Conservation (phyloP, 2,329 filamentous ascomycete species). For the Tolypocladium sp. region DNA sequence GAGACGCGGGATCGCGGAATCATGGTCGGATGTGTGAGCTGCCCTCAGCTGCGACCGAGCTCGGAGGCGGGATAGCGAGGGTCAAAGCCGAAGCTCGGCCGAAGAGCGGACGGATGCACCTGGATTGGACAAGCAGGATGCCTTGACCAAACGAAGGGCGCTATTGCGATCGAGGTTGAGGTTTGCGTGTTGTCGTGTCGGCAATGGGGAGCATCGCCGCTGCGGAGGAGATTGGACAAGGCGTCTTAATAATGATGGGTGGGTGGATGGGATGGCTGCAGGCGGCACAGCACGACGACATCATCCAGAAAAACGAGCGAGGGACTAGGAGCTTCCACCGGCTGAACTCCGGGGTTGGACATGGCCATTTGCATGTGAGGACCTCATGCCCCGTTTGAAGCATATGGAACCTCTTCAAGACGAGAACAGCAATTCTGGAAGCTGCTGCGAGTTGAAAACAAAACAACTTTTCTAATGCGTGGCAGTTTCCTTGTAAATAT, state of each 20-base stretch:
- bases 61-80: background rate
- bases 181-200: conserved; percentile 7
- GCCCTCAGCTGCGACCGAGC: background rate
- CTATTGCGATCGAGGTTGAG: conserved; percentile 2
- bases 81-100: conserved; percentile 2
- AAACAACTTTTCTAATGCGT: too few relatives aligned
- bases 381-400: background rate
- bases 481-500: too few relatives aligned
- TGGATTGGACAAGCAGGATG: background rate
- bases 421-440: background rate
- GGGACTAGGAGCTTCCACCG: conserved; percentile 21
- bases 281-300: conserved; percentile 19
- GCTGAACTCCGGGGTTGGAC: conserved; percentile 14
- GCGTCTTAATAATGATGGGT: conserved; percentile 12
- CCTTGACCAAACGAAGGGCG: background rate
- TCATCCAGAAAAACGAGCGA: conserved; percentile 14
- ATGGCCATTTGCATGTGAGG: background rate
- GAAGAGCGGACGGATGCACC: background rate
- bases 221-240: conserved; percentile 20
- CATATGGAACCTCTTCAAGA: background rate
- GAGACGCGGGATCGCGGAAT: conserved; percentile 31
- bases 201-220: conserved; percentile 22
- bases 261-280: conserved; percentile 4
- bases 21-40: conserved; percentile 18
- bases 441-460: background rate